Evolutionary conservation across 148 eudicot species (phyloP).

Genomic region (Vaccinium myrtillus): DNA sequence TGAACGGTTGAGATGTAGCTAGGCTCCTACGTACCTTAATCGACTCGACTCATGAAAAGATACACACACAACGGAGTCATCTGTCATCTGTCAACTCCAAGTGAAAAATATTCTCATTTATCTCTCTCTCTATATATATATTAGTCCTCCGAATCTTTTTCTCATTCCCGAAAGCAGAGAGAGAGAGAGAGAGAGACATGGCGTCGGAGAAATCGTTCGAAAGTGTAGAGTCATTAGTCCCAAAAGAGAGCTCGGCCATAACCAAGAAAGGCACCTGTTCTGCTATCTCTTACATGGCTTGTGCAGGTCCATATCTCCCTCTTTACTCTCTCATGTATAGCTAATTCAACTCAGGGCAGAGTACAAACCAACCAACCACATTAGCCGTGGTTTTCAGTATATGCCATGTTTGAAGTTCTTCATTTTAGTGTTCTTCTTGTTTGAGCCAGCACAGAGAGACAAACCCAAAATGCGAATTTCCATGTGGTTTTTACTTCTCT

Average conservation of each 20-base stretch:
- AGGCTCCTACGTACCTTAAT: not conserved
- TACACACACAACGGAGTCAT: not conserved
- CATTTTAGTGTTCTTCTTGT: not conserved
- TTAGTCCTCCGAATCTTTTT: not conserved
- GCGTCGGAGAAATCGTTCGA: conserved; percentile 16
- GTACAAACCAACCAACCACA: no score
- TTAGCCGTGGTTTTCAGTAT: no score
- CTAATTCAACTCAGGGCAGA: no score
- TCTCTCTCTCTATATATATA: not conserved
- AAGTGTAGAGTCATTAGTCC: conserved; percentile 19
- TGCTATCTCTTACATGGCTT: conserved; percentile 51
- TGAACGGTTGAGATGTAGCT: no score
- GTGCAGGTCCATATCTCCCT: conserved; percentile 49
- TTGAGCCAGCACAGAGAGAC: not conserved
- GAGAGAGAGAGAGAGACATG: conserved; percentile 23
- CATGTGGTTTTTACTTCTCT: no score
- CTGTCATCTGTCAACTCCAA: not conserved
- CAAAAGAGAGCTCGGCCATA: conserved; percentile 27
- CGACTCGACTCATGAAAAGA: not conserved
- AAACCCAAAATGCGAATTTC: not conserved
- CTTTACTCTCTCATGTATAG: no score
- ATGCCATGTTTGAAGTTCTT: not conserved
- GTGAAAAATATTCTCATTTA: not conserved
- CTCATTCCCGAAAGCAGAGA: not conserved
- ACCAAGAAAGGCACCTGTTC: conserved; percentile 41